These are phyloP conservation scores for Eimeria tenella DNA, from an alignment of 169 alveolate species.

Conservation along the genomic window DNA sequence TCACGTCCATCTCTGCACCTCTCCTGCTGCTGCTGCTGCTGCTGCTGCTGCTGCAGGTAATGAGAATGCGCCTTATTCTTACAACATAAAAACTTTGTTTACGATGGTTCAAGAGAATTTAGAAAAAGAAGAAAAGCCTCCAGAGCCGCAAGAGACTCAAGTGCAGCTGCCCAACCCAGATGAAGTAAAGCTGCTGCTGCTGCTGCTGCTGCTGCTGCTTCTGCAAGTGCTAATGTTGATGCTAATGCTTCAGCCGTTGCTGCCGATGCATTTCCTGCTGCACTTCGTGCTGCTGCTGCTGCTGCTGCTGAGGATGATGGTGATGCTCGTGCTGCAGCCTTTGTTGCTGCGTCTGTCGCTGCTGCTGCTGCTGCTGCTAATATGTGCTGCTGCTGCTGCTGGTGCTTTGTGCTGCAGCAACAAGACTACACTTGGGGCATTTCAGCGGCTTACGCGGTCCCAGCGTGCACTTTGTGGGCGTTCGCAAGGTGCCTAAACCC, in stretches of 20 bases:
- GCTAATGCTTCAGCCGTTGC: not conserved
- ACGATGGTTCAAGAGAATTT: not conserved
- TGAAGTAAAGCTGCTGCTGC: not conserved
- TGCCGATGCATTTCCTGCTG: not conserved
- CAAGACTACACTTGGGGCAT: constrained; percentile 1
- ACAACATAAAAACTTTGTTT: not conserved
- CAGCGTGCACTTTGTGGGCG: constrained; percentile 2
- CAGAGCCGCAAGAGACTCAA: not conserved
- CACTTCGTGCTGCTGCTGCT: not conserved
- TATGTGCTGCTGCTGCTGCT: not conserved
- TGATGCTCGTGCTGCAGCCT: not conserved
- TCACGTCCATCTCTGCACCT: too few relatives aligned
- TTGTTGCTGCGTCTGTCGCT: not conserved
- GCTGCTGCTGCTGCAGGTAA: not conserved
- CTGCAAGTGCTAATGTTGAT: not conserved
- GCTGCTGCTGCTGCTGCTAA: not conserved
- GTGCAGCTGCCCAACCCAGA: not conserved
- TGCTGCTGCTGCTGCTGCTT: constrained; percentile 7
- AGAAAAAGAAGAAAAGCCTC: constrained; percentile 5
- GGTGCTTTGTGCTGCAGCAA: not conserved
- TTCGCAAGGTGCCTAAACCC: constrained; percentile 1
- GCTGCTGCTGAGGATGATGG: not conserved
- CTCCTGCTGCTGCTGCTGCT: constrained; percentile 8
- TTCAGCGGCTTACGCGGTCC: not conserved
- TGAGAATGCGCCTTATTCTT: not conserved